Conservation (phyloP, 2,329 filamentous ascomycete species). For the Aspergillus caelatus region DNA sequence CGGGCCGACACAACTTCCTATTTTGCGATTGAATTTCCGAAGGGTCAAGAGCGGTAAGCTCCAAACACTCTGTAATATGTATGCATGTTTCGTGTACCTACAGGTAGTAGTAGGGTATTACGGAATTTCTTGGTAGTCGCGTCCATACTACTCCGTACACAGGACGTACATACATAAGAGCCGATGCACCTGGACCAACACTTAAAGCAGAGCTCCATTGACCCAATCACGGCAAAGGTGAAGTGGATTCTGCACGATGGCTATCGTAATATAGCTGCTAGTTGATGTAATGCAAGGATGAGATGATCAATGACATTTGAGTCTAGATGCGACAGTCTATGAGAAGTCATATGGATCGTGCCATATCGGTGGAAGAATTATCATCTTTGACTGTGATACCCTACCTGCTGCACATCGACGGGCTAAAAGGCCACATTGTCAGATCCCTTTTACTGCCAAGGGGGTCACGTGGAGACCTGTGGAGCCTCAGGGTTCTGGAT, state of each 20-base stretch:
- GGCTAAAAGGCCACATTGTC: constrained; percentile 24
- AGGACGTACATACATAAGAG: constrained; percentile 6
- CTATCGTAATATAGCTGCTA: constrained; percentile 5
- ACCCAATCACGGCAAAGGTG: constrained; percentile 2
- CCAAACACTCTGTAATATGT: neutral
- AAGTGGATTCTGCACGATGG: constrained; percentile 7
- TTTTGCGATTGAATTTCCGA: neutral
- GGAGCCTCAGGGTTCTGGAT: constrained; percentile 20
- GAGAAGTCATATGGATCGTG: neutral
- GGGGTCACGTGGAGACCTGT: constrained; percentile 21
- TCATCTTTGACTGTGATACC: neutral
- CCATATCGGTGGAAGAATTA: neutral
- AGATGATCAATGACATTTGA: neutral
- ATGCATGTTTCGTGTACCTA: constrained; percentile 19
- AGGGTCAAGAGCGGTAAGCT: neutral
- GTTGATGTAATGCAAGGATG: neutral
- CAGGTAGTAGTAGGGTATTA: constrained; percentile 1
- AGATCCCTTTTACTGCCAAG: constrained; percentile 13
- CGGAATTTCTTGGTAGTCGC: constrained; percentile 3
- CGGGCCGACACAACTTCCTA: neutral
- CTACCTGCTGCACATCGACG: no score
- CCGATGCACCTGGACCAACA: constrained; percentile 1
- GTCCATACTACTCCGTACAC: neutral
- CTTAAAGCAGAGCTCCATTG: neutral
- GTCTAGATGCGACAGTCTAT: neutral